Evolutionary conservation across 2,329 filamentous ascomycete species (phyloP), one percentile per base, ranked within the genome.

Genomic region (Penicillium paneum): DNA sequence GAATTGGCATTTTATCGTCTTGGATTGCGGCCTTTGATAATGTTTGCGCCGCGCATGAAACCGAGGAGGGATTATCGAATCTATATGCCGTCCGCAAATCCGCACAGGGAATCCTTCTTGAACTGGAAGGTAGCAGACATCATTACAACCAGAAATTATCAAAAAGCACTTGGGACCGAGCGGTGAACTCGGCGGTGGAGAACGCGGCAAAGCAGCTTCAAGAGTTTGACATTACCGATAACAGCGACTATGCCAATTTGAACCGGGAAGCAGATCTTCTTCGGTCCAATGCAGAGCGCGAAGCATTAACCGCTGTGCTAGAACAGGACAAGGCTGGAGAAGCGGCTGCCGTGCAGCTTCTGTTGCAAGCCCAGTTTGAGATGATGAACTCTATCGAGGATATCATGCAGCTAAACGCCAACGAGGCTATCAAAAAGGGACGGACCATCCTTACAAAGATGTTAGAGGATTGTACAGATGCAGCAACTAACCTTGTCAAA

Each of bases 21-120:
- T 99, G 94, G 94, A 88, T 97, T 53, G 89, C 89, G 1, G 91
- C 91, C 2, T 99, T 97, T 65, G 93, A 97, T 59, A 79, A 82
- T 1, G 83, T 95, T 3, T 93, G 88, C 63, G 90, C 91, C 36
- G 81, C 80, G 44, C 81, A 86, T 17, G 87, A 88, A 49, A 83
- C 85, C 19, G 87, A 88, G 56, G 82, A 86, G 13, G 75, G 81
- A 0, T 84, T 91, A 1, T 75, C 82, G 31, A 89, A 85, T 61
- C 76, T 96, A 41, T 73, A 80, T 3, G 83, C 88, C 0, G 89
- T 97, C 77, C 86, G 91, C 53, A 95, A 93, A 73, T 92, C 90
- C 1, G 93, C 93, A 0, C 85, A 90, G 53, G 94, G 93, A 1
- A 92, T 97, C 39, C 80, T 96, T 28, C 79, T 90, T 7, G 95